Evolutionary conservation across 768 basidiomycete species (phyloP).

Genomic region (Coprinellus micaceus): DNA sequence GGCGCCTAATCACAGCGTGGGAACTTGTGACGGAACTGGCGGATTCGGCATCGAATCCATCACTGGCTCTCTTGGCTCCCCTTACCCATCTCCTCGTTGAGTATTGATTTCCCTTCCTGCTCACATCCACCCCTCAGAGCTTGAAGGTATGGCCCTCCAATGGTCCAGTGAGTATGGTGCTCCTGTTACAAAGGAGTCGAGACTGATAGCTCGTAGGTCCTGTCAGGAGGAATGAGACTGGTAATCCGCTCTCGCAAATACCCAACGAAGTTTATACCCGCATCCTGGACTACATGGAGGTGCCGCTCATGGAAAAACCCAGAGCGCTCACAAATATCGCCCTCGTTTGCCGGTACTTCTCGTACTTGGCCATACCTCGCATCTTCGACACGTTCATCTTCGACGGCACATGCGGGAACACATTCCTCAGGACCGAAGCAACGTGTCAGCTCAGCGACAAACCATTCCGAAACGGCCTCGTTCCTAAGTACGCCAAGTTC

Average conservation of each 20-base stretch:
- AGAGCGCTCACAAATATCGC: constrained; percentile 29
- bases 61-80: too few species aligned
- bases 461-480: not conserved
- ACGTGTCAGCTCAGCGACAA: not conserved
- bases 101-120: too few species aligned
- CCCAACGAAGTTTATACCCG: constrained; percentile 43
- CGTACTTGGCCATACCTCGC: constrained; percentile 33
- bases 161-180: not conserved
- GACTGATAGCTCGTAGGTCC: not conserved
- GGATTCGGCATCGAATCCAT: too few species aligned
- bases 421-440: not conserved
- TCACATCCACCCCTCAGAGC: too few species aligned
- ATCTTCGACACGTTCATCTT: constrained; percentile 34
- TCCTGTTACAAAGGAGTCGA: not conserved
- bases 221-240: not conserved
- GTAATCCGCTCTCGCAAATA: constrained; percentile 22
- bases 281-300: constrained; percentile 31
- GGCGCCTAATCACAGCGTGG: too few species aligned
- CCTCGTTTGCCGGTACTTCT: constrained; percentile 42
- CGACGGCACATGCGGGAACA: constrained; percentile 2
- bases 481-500: not conserved
- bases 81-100: too few species aligned
- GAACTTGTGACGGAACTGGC: too few species aligned
- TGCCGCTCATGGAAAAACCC: constrained; percentile 16
- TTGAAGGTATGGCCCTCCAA: not conserved